Evolutionary conservation across 176 grass and related monocot species (phyloP).

Genomic region (Rhynchospora tenuis): DNA sequence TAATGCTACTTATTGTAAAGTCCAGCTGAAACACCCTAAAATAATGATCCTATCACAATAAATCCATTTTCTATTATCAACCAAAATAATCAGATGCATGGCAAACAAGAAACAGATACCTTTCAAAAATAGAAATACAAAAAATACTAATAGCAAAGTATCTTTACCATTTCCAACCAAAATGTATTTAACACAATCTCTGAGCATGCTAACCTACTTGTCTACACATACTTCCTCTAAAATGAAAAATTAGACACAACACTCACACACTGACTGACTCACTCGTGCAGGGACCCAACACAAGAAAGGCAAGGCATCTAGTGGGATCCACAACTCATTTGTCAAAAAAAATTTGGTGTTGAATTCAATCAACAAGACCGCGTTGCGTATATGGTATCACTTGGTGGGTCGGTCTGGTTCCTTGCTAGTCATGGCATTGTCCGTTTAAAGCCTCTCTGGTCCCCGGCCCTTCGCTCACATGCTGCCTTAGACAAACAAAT

Average conservation of each 20-base stretch:
- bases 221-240: neutral
- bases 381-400: neutral
- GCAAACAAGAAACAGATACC: neutral
- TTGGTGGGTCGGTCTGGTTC: neutral
- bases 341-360: neutral
- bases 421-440: neutral
- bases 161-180: neutral
- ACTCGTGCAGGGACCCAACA: neutral
- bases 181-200: neutral
- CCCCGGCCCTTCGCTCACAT: neutral
- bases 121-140: neutral
- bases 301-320: neutral
- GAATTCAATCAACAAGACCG: neutral
- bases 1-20: neutral
- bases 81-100: neutral
- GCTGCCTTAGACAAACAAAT: constrained; percentile 1
- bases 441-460: constrained; percentile 1
- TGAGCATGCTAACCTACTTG: neutral
- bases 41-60: neutral
- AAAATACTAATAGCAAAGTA: neutral
- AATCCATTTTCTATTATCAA: neutral
- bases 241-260: neutral
- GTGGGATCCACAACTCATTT: neutral
- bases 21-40: neutral
- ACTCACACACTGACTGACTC: neutral